A percentile compares a stretch with the other conserved stretches of the same genome.
These are phyloP conservation scores for Suillus plorans DNA, from an alignment of 768 basidiomycete genomes.

Conservation along the genomic window DNA sequence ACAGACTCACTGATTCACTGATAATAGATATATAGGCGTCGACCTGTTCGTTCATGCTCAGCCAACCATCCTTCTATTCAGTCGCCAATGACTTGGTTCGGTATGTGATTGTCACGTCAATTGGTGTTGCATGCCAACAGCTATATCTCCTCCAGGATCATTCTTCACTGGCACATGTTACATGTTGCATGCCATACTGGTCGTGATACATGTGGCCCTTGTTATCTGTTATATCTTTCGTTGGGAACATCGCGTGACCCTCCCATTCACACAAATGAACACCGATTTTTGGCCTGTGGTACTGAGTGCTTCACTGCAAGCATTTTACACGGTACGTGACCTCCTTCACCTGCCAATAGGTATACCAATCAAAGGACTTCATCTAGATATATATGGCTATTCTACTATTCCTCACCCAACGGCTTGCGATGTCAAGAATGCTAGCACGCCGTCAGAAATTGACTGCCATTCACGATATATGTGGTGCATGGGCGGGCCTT, in stretches of 20 bases:
- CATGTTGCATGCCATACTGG: constrained; percentile 6
- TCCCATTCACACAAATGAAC: background rate
- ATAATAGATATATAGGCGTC: too few species aligned
- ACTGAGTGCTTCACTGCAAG: constrained; percentile 4
- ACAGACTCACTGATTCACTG: too few species aligned
- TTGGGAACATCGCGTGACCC: background rate
- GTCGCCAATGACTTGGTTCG: background rate
- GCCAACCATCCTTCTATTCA: background rate
- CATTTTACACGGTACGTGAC: constrained; percentile 1
- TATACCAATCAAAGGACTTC: background rate
- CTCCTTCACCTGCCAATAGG: background rate
- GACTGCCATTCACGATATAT: constrained; percentile 7
- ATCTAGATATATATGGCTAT: constrained; percentile 4
- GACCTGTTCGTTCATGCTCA: too few species aligned
- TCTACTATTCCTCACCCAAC: constrained; percentile 7
- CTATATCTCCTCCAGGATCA: background rate
- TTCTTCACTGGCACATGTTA: background rate
- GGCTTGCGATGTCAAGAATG: background rate
- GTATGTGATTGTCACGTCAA: background rate
- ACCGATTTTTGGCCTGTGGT: constrained; percentile 1
- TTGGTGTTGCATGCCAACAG: background rate
- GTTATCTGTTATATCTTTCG: background rate
- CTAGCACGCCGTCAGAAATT: background rate
- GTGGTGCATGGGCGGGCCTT: constrained; percentile 8
- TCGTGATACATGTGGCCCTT: constrained; percentile 9